Conservation (phyloP, 2,329 filamentous ascomycete species). For the Coniochaeta prunicola region DNA sequence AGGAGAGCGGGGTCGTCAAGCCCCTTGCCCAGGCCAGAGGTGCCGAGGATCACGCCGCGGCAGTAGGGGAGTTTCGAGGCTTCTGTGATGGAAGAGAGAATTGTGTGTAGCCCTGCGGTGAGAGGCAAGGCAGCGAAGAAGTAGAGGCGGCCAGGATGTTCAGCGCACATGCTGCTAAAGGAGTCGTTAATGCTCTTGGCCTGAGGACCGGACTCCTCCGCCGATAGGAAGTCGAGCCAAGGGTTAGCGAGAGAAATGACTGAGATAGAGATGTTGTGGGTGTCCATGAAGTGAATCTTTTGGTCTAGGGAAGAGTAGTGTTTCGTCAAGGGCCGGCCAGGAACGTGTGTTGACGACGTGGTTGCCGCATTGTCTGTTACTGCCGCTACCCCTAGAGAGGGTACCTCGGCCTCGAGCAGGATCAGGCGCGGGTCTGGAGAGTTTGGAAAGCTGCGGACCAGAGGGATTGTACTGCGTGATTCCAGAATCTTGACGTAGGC, state of each 20-base stretch:
- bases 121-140: constrained; percentile 80
- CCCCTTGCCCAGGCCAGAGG: constrained; percentile 69
- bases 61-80: constrained; percentile 58
- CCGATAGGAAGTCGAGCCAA: constrained; percentile 78
- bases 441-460: constrained; percentile 59
- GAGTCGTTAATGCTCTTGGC: constrained; percentile 70
- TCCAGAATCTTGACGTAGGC: constrained; percentile 55
- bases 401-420: constrained; percentile 37
- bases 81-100: constrained; percentile 59
- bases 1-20: constrained; percentile 72
- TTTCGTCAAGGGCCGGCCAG: constrained; percentile 74
- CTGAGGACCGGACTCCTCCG: constrained; percentile 52
- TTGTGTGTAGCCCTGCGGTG: constrained; percentile 53
- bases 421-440: constrained; percentile 48
- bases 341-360: constrained; percentile 48
- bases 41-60: constrained; percentile 83
- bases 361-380: constrained; percentile 30
- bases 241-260: constrained; percentile 88
- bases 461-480: constrained; percentile 55
- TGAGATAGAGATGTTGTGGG: constrained; percentile 72
- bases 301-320: constrained; percentile 75
- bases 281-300: constrained; percentile 84
- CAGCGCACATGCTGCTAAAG: constrained; percentile 63
- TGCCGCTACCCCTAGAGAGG: constrained; percentile 10
- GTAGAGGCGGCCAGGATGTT: constrained; percentile 62